phyloP scores from a whole-genome alignment of 1,139 yeast genomes.

The Sugiyamaella paludigena region DNA sequence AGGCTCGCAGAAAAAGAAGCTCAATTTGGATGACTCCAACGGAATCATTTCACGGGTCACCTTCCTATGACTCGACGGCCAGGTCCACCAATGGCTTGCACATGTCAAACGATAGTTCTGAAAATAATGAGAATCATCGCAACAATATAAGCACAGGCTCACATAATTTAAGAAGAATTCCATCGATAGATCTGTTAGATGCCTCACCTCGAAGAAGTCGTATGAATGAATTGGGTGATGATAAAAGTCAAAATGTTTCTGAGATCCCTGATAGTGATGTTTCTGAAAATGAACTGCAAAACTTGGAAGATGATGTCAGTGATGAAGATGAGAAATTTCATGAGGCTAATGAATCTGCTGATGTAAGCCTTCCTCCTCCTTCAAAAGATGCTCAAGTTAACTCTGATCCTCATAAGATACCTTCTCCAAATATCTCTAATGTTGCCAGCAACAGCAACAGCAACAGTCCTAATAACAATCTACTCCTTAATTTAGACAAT shows the following conservation, averaged over 20 bases:
- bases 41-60: background rate
- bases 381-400: constrained; percentile 4
- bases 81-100: background rate
- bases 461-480: constrained; percentile 4
- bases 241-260: background rate
- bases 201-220: background rate
- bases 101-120: background rate
- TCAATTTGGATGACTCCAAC: constrained; percentile 23
- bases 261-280: constrained; percentile 9
- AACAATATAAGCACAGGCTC: background rate
- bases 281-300: background rate
- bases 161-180: background rate
- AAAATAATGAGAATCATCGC: background rate
- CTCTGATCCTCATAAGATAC: constrained; percentile 12
- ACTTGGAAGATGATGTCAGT: background rate
- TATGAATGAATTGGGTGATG: too few species aligned
- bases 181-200: constrained; percentile 9
- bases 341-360: constrained; percentile 23
- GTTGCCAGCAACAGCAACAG: background rate
- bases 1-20: constrained; percentile 17
- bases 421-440: constrained; percentile 8
- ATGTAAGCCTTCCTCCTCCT: constrained; percentile 20
- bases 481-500: constrained; percentile 1
- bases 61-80: background rate
- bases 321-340: constrained; percentile 4